Evolutionary conservation across 805 yeast genomes (phyloP).

Genomic region (Ogataea pignaliae): DNA sequence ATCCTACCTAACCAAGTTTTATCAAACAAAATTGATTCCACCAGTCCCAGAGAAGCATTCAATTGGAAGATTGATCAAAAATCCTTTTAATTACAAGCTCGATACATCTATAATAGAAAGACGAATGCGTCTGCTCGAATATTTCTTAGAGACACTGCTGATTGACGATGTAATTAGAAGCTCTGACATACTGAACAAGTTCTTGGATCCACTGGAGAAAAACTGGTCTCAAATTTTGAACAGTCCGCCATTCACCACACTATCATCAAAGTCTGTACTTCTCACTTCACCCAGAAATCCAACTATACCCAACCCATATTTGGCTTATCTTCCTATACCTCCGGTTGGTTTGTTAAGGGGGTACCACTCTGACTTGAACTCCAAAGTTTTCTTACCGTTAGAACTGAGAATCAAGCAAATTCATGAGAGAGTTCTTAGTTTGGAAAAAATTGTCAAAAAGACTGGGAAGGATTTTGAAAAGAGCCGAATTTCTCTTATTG

Average conservation of each 20-base stretch:
- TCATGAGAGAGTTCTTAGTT: constrained; percentile 14
- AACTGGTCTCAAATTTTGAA: constrained; percentile 46
- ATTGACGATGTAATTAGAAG: constrained; percentile 30
- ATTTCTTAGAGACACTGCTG: constrained; percentile 39
- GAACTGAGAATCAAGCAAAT: constrained; percentile 19
- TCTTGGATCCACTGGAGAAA: constrained; percentile 46
- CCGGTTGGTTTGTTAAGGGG: constrained; percentile 25
- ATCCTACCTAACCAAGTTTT: constrained; percentile 59
- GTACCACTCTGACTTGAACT: constrained; percentile 23
- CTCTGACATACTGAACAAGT: constrained; percentile 39
- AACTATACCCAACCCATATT: constrained; percentile 49
- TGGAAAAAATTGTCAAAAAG: constrained; percentile 36
- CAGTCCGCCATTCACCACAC: constrained; percentile 34
- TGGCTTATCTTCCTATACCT: constrained; percentile 43
- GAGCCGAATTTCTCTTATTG: constrained; percentile 38
- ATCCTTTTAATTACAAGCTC: constrained; percentile 29
- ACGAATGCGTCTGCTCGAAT: constrained; percentile 41
- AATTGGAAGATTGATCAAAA: constrained; percentile 30
- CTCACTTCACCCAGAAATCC: constrained; percentile 49
- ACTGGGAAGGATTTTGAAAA: constrained; percentile 37
- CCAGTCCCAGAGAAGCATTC: constrained; percentile 91
- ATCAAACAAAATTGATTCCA: constrained; percentile 87
- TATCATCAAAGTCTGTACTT: constrained; percentile 43
- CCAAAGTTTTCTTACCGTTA: constrained; percentile 22
- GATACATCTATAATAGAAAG: constrained; percentile 38